A percentile compares a stretch with the other conserved stretches of the same genome.
Conservation (phyloP, 2,329 filamentous ascomycete species). For the Colletotrichum camelliae region DNA sequence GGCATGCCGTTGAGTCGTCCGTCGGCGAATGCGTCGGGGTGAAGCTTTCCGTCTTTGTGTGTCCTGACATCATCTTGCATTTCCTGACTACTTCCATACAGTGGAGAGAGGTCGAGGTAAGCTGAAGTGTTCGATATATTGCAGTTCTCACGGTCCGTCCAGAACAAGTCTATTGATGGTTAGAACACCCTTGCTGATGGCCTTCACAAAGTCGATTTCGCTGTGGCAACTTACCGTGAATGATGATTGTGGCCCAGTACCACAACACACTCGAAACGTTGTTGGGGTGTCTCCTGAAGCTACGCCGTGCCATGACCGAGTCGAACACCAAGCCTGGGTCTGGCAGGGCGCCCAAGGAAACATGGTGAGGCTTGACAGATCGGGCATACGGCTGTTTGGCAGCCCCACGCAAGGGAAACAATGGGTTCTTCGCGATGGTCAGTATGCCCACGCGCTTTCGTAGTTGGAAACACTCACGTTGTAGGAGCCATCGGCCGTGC, state of each 20-base stretch:
- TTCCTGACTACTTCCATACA: slow-evolving; percentile 73
- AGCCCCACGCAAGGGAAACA: slow-evolving; percentile 68
- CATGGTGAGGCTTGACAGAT: slow-evolving; percentile 62
- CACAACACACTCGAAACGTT: slow-evolving; percentile 73
- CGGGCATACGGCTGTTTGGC: slow-evolving; percentile 72
- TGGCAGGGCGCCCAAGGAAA: slow-evolving; percentile 68
- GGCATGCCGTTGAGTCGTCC: slow-evolving; percentile 74
- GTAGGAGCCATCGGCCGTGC: slow-evolving; percentile 72
- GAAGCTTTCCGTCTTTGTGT: slow-evolving; percentile 73
- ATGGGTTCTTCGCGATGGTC: slow-evolving; percentile 56
- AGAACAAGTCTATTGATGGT: slow-evolving; percentile 64
- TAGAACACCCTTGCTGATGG: no score
- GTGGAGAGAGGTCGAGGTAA: slow-evolving; percentile 73
- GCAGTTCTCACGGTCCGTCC: slow-evolving; percentile 67
- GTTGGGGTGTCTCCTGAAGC: slow-evolving; percentile 68
- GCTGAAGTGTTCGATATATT: slow-evolving; percentile 71
- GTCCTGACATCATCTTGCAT: slow-evolving; percentile 72
- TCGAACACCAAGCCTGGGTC: slow-evolving; percentile 71
- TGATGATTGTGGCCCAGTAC: slow-evolving; percentile 61
- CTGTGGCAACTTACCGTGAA: slow-evolving; percentile 57
- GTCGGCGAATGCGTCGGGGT: slow-evolving; percentile 76
- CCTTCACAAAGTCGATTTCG: no score
- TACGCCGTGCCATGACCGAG: slow-evolving; percentile 58
- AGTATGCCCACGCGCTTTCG: not conserved
- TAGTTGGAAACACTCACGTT: slow-evolving; percentile 50